Base-by-base conservation (phyloP, 2,329 filamentous ascomycete species). In the Sporothrix luriei region DNA sequence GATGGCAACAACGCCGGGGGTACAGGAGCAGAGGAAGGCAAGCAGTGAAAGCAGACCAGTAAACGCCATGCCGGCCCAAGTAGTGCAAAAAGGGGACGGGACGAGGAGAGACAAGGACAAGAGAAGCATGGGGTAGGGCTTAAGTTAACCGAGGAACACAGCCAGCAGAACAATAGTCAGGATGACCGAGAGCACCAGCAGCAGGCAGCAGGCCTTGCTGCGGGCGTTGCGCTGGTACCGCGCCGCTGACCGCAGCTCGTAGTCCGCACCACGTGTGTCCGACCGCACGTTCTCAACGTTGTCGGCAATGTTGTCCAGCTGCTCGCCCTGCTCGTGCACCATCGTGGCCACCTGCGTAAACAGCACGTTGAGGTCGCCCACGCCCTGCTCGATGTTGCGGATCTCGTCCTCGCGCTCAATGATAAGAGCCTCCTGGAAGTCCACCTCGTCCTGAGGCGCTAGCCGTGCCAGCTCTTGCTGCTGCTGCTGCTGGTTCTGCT, bases 341-440 rank as follows among this genome's bases (percentile, higher is more conserved):
- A 99, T 97, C 79, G 97, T 93, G 61, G 94, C 95, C n/a, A 99
- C 93, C 82, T 99, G 94, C 73, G 94, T 87, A 84, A 99, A 99
- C 55, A 99, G 85, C 77, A 98, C 95, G 76, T 99, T 99, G 72
- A 99, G 83, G 76, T 99, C 95, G 69, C 91, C 91, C 7, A 99
- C 95, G 69, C 92, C 93, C 79, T 97, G 94, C 82, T 98, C 95
- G 76, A 99, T 99, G 78, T 97, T 96, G 72, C 94, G 90, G 74
- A 99, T 99, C 82, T 99, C 95, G 70, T 93, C 89, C 80, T 99
- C 95, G 68, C 96, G 93, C 84, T 99, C 94, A 72, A 96, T 90
- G 77, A 99, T 99, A 70, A 99, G 84, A 19, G 91, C 90, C 75
- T 99, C 95, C 78, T 99, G 95, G 82, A 97, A 99, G 78, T 99